Percentiles rank a stretch among this genome's conserved stretches.
Evolutionary conservation across 2,329 filamentous ascomycete species (phyloP).

Genomic region (Phyllosticta citribraziliensis): DNA sequence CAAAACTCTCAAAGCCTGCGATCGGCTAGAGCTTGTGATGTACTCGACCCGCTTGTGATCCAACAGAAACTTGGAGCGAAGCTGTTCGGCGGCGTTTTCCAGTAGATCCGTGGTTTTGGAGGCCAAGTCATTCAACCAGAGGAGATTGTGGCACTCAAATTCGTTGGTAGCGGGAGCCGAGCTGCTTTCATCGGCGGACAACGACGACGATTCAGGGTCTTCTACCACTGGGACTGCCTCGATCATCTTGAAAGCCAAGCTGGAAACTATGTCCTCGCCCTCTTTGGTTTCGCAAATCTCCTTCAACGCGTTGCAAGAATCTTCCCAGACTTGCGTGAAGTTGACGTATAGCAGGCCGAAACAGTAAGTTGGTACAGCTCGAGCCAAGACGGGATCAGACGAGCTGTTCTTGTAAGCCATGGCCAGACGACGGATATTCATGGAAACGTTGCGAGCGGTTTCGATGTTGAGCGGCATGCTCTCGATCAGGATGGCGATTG

Average conservation of each 20-base stretch:
- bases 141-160: constrained; percentile 76
- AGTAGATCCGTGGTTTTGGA: constrained; percentile 22
- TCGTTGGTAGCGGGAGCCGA: constrained; percentile 42
- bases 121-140: constrained; percentile 43
- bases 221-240: constrained; percentile 11
- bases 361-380: constrained; percentile 69
- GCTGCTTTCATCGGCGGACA: neutral
- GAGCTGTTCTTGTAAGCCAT: constrained; percentile 51
- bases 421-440: constrained; percentile 74
- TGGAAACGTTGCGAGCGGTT: constrained; percentile 66
- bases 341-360: constrained; percentile 85
- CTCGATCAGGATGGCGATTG: constrained; percentile 68
- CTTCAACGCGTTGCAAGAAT: constrained; percentile 65
- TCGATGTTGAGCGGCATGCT: constrained; percentile 68
- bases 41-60: constrained; percentile 48
- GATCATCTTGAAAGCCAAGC: constrained; percentile 72
- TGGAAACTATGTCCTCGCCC: constrained; percentile 64
- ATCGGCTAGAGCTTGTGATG: constrained; percentile 50
- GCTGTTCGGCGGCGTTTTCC: constrained; percentile 33
- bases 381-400: constrained; percentile 54
- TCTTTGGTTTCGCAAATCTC: constrained; percentile 59
- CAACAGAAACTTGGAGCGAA: constrained; percentile 55
- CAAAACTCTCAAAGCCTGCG: constrained; percentile 72
- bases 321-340: constrained; percentile 79
- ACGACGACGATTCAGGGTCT: neutral